phyloP scores from a whole-genome alignment of 164 flowering plant species.

The Taxillus chinensis region DNA sequence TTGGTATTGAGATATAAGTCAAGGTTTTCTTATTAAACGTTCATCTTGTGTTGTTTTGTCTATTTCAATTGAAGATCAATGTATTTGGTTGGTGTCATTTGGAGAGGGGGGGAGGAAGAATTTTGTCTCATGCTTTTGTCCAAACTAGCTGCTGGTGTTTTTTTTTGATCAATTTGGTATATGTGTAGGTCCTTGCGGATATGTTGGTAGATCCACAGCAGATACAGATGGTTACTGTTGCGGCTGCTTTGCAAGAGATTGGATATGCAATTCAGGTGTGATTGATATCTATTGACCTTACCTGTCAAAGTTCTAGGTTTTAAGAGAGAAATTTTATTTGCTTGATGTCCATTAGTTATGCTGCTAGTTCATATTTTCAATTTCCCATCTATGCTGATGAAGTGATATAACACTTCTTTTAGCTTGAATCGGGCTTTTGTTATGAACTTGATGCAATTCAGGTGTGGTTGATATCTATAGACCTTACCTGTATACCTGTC shows the following conservation, averaged over 20 bases:
- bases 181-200: conserved; percentile 79
- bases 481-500: not conserved
- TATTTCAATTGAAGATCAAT: too few relatives aligned
- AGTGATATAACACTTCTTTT: too few relatives aligned
- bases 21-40: not conserved
- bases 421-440: too few relatives aligned
- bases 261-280: conserved; percentile 80
- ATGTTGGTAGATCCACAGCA: conserved; percentile 61
- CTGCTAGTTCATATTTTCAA: too few relatives aligned
- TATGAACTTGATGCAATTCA: conserved; percentile 22
- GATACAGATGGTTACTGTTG: conserved; percentile 68
- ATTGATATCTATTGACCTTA: not conserved
- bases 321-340: too few relatives aligned
- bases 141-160: not conserved
- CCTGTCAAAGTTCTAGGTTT: not conserved
- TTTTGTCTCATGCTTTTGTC: too few relatives aligned
- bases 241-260: conserved; percentile 60
- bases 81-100: too few relatives aligned
- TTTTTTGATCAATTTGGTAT: conserved; percentile 5
- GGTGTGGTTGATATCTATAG: conserved; percentile 27
- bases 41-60: not conserved
- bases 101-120: too few relatives aligned
- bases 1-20: not conserved
- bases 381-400: too few relatives aligned
- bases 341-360: too few relatives aligned